These are phyloP conservation scores for Lepraria neglecta DNA, from an alignment of 495 filamentous ascomycete species.

Conservation along the genomic window DNA sequence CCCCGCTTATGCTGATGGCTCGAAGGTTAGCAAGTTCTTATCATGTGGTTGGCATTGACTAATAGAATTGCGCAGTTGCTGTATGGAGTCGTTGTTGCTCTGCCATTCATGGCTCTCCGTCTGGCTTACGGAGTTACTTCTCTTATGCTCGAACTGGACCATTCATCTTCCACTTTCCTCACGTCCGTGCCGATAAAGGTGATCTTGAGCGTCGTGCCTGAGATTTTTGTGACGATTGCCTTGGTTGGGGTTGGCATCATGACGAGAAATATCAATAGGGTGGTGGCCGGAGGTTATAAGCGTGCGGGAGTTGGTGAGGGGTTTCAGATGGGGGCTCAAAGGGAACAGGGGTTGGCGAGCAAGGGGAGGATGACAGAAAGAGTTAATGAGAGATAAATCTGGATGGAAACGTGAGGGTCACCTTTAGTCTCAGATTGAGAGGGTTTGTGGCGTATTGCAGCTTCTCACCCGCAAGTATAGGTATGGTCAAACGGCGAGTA, in stretches of 20 bases:
- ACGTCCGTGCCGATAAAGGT: conserved; percentile 29
- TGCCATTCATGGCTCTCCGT: conserved; percentile 32
- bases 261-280: conserved; percentile 15
- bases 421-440: too few relatives aligned
- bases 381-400: too few relatives aligned
- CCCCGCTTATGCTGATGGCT: conserved; percentile 21
- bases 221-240: conserved; percentile 30
- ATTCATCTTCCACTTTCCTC: conserved; percentile 20
- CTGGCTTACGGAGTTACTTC: conserved; percentile 30
- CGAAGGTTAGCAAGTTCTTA: conserved; percentile 17
- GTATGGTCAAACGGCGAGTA: too few relatives aligned
- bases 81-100: conserved; percentile 29
- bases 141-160: conserved; percentile 23
- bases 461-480: too few relatives aligned
- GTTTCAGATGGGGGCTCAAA: too few relatives aligned
- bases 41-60: not conserved
- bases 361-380: too few relatives aligned
- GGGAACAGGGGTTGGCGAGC: too few relatives aligned
- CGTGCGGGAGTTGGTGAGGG: too few relatives aligned
- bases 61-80: conserved; percentile 25
- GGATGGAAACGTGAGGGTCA: too few relatives aligned
- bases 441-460: too few relatives aligned
- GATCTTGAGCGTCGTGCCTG: conserved; percentile 31
- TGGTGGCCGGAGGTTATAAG: too few relatives aligned
- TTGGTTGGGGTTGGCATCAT: conserved; percentile 30